Evolutionary conservation across 2,329 filamentous ascomycete species (phyloP).

Genomic region (Phoma sp.): DNA sequence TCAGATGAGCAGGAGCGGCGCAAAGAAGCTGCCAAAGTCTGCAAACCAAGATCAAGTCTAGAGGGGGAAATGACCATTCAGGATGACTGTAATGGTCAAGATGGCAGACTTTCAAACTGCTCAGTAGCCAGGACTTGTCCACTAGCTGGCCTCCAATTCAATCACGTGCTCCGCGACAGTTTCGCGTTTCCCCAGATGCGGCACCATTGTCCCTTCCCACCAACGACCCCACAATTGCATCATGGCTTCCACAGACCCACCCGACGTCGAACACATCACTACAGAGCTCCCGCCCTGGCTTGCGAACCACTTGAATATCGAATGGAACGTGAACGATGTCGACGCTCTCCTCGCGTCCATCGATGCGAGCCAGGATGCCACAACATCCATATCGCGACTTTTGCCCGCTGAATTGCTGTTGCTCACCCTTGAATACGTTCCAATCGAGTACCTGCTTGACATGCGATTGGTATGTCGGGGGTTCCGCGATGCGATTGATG

Average conservation of each 20-base stretch:
- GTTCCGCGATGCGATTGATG: constrained; percentile 42
- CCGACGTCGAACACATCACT: neutral
- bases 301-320: constrained; percentile 27
- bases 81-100: too few species aligned
- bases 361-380: constrained; percentile 33
- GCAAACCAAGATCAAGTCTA: too few species aligned
- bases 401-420: constrained; percentile 42
- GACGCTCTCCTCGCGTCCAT: constrained; percentile 36
- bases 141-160: too few species aligned
- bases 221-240: neutral
- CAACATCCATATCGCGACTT: constrained; percentile 16
- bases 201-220: neutral
- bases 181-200: neutral
- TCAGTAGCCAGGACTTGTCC: too few species aligned
- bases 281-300: constrained; percentile 30
- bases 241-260: neutral
- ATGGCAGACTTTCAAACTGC: too few species aligned
- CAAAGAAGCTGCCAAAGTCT: too few species aligned
- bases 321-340: constrained; percentile 36
- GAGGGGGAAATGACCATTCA: too few species aligned
- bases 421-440: constrained; percentile 35
- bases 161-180: neutral
- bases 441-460: constrained; percentile 33
- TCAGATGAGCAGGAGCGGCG: too few species aligned
- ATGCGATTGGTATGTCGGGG: constrained; percentile 40